Evolutionary conservation across 805 yeast genomes (phyloP), one percentile per base, ranked within the genome.

Genomic region (Ogataea siamensis): DNA sequence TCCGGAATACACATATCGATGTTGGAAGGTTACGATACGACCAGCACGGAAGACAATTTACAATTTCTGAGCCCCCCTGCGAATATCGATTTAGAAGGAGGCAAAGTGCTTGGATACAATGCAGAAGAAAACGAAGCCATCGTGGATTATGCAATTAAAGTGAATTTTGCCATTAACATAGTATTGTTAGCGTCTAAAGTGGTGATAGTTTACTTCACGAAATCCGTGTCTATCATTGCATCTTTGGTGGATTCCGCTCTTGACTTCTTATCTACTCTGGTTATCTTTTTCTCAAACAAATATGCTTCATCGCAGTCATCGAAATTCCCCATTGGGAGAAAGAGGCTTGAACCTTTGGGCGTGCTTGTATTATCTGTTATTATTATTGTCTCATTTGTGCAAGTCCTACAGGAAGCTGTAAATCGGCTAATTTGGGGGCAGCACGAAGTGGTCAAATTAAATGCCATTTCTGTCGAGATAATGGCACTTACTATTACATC

Each of bases 271-370:
- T 83, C 89, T 12, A 84, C 93, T 0, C 64, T 81, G 41, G 84
- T 85, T 47, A 85, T 85, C 34, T 83, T 68, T 62, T 56, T 73
- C 31, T 75, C 84, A 36, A 79, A 83, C 47, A 64, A 63, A 43
- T 61, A 72, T 38, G 71, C 81, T 3, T 59, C 64, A 7, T 62
- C 64, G 10, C 42, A 44, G 18, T 51, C 59, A 1, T 34, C 48
- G 2, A 61, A 62, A 19, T 78, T 74, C 49, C 94, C 94, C 0
- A 76, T 85, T 16, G 94, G 94, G 3, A 66, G 85, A 32, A 69
- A 78, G 25, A 71, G 88, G 44, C 63, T 84, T 25, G 93, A 84
- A 54, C 94, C 94, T 1, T 68, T 84, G 39, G 93, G 94, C 0
- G 83, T 84, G 12, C 66, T 85, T 41, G 77, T 84, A 2, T 84